These are phyloP conservation scores for Penicillium steckii DNA, from an alignment of 495 filamentous ascomycete species.

Conservation along the genomic window DNA sequence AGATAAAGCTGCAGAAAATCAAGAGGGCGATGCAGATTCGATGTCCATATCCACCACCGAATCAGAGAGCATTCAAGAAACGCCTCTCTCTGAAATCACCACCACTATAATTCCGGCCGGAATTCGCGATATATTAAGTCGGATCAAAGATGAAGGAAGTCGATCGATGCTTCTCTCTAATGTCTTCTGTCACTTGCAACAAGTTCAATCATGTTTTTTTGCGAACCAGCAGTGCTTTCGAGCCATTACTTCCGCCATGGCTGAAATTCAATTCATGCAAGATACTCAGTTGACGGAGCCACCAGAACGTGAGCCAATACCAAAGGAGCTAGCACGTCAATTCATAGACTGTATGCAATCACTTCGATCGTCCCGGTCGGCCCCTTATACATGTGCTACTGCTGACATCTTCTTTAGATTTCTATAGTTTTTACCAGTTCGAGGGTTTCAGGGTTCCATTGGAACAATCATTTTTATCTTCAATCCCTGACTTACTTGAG, in stretches of 20 bases:
- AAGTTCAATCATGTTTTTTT: conserved; percentile 8
- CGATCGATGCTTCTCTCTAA: conserved; percentile 8
- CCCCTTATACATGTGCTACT: not conserved
- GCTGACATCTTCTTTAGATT: conserved; percentile 8
- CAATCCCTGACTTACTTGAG: conserved; percentile 20
- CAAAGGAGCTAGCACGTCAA: conserved; percentile 5
- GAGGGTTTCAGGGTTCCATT: conserved; percentile 19
- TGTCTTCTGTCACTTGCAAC: conserved; percentile 16
- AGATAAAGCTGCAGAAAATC: not conserved
- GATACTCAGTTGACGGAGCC: not conserved
- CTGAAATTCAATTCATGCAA: conserved; percentile 6
- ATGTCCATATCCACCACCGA: not conserved
- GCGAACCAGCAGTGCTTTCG: conserved; percentile 8
- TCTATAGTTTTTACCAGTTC: conserved; percentile 17
- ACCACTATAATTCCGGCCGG: not conserved
- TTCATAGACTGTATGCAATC: not conserved
- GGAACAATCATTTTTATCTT: conserved; percentile 13
- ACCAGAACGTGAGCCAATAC: not conserved
- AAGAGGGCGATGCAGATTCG: not conserved
- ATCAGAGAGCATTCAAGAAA: not conserved
- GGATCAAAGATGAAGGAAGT: conserved; percentile 7
- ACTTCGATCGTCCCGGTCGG: not conserved
- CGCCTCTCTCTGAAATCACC: not conserved
- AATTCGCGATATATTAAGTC: conserved; percentile 1
- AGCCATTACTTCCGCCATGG: conserved; percentile 14